Evolutionary conservation across 257 asterid species (phyloP), one percentile per base, ranked within the genome.

Genomic region (Handroanthus guayacan): DNA sequence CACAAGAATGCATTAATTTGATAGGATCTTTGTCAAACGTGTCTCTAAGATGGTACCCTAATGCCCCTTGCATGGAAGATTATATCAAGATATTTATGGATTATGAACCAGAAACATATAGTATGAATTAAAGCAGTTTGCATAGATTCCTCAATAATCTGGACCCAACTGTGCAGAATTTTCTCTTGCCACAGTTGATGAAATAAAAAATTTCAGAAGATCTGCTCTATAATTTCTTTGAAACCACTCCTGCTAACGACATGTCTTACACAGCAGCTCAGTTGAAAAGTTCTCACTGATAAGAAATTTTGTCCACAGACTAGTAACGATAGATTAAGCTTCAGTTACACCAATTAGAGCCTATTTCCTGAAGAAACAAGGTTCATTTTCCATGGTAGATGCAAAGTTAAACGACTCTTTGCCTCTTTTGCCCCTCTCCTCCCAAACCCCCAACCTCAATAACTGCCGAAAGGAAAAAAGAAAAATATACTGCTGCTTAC

Each of bases 1-100:
- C 3, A 2, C 5, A 36, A 36, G 12, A 54, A 71, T 18, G 16
- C 43, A 57, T 56, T 5, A 39, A 18, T 5, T 11, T 56, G 16
- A 67, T 20, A 67, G 60, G 60, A 50, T 45, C 45, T 47, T 48
- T 67, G 61, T 38, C 44, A 67, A 13, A 47, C 67, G 17, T 56
- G 57, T 39, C 25, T n/a, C 20, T 17, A 18, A 71, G 17, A 71
- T 39, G 3, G 45, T 47, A n/a, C 39, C 38, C 38, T 57, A 7
- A 7, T 20, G 13, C 38, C 38, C 51, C 16, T 13, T 38, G 13
- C 1, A 63, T 56, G 6, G 12, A 38, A n/a, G 13, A 37, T 5
- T 34, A 60, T 58, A 58, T 3, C 11, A 25, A 62, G 38, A 37
- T 11, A 62, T 38, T 38, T 37, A 12, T 41, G 14, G 57, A 50